Evolutionary conservation across 1,139 yeast genomes (phyloP), one percentile per base, ranked within the genome.

Genomic region (Pichia norvegensis): DNA sequence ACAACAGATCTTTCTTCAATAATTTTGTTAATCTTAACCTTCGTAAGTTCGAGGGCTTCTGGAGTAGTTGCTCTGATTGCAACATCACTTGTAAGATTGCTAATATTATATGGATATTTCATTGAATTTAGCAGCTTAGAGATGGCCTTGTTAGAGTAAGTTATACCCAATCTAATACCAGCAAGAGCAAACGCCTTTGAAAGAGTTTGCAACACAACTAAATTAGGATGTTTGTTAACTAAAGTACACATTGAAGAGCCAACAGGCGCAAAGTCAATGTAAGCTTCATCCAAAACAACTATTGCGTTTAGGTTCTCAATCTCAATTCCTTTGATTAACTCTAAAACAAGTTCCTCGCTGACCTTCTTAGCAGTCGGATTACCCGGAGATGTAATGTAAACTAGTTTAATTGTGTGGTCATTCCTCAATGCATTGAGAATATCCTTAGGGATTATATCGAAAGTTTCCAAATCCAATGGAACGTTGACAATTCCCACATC

Each of bases 121-220:
- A 92, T 81, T 27, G 95, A 78, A 63, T 94, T 92, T 57, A 92
- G 69, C 45, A 84, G 74, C 17, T 65, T 60, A 0, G 95, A 75
- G 45, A 92, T 70, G 46, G 75, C 76, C 14, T 70, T 67, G 16
- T 75, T 70, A 11, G 90, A 73, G 61, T 65, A 90, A 1, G 96
- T 81, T 50, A 87, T 70, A 21, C 98, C 98, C 43, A 90, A 63
- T 57, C 98, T 75, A 44, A 88, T 84, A 40, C 97, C 97, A 3
- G 98, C 98, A 48, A 92, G 74, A 5, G 98, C 98, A 67, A 92
- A 94, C 0, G 97, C 82, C 62, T 92, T 92, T 22, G 97, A 88
- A 38, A 92, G 68, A 0, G 98, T 92, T 66, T 92, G 98, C 64
- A 90, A 69, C 10, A 87, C 96, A 31, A 86, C 88, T 49, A 94